Evolutionary conservation across 2,329 filamentous ascomycete species (phyloP).

Genomic region (Cytospora paraplurivora): DNA sequence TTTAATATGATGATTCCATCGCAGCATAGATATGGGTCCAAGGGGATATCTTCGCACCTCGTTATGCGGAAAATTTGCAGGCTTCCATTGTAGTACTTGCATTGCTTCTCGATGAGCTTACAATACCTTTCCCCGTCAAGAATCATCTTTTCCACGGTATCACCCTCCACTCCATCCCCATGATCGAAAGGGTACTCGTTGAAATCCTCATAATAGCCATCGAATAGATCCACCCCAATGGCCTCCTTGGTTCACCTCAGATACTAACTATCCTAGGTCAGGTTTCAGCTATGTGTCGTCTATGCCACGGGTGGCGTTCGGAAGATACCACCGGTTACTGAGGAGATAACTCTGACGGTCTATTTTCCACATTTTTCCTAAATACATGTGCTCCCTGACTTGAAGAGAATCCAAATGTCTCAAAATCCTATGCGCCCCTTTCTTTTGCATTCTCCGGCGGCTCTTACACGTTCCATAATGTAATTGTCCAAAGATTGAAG

Average conservation of each 20-base stretch:
- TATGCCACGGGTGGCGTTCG: background rate
- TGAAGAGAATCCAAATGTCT: constrained; percentile 29
- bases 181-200: background rate
- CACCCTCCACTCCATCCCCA: background rate
- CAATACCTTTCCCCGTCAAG: constrained; percentile 22
- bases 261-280: background rate
- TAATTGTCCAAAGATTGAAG: constrained; percentile 32
- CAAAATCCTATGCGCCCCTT: constrained; percentile 30
- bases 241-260: background rate
- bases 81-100: constrained; percentile 27
- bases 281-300: background rate
- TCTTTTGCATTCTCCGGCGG: constrained; percentile 31
- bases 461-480: constrained; percentile 31
- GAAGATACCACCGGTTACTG: background rate
- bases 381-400: constrained; percentile 29
- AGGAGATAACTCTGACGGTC: background rate
- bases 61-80: constrained; percentile 29
- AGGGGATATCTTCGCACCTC: constrained; percentile 18
- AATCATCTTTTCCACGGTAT: background rate
- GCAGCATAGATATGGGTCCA: background rate
- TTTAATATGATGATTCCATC: background rate
- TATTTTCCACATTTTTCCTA: fast-evolving
- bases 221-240: background rate
- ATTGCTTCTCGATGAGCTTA: constrained; percentile 27
- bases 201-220: background rate